Evolutionary conservation across 148 eudicot genomes (phyloP).

Genomic region (Rhododendron henanense): DNA sequence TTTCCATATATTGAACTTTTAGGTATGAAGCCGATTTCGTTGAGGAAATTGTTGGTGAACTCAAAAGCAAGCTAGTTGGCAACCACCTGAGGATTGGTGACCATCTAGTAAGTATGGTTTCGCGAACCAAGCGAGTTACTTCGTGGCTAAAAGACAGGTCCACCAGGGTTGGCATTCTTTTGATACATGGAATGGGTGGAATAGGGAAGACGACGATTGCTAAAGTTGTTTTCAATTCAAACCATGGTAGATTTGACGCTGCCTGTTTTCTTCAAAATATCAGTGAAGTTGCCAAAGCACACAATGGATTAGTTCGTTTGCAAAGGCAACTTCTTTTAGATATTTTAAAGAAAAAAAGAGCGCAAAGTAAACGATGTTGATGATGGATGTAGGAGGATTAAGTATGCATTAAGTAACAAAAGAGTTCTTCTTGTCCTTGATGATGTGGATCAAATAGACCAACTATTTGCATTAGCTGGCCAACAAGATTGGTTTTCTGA

Average conservation of each 20-base stretch:
- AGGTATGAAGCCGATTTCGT: neutral
- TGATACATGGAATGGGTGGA: neutral
- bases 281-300: too few relatives aligned
- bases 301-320: too few relatives aligned
- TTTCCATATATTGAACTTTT: too few relatives aligned
- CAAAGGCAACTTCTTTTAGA: too few relatives aligned
- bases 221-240: too few relatives aligned
- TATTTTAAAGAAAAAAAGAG: too few relatives aligned
- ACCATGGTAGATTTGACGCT: too few relatives aligned
- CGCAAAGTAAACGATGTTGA: neutral
- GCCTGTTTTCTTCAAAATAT: too few relatives aligned
- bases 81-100: neutral
- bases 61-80: neutral
- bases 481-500: neutral
- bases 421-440: neutral
- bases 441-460: neutral
- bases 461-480: neutral
- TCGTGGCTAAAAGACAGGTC: neutral
- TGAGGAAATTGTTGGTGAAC: neutral
- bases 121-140: neutral
- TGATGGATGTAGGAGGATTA: neutral
- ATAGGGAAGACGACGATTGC: too few relatives aligned
- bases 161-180: neutral
- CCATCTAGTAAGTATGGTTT: neutral
- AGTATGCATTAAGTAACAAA: neutral